These are phyloP conservation scores for Fusarium bactridioides DNA, from an alignment of 2,329 filamentous ascomycete genomes.

Conservation along the genomic window DNA sequence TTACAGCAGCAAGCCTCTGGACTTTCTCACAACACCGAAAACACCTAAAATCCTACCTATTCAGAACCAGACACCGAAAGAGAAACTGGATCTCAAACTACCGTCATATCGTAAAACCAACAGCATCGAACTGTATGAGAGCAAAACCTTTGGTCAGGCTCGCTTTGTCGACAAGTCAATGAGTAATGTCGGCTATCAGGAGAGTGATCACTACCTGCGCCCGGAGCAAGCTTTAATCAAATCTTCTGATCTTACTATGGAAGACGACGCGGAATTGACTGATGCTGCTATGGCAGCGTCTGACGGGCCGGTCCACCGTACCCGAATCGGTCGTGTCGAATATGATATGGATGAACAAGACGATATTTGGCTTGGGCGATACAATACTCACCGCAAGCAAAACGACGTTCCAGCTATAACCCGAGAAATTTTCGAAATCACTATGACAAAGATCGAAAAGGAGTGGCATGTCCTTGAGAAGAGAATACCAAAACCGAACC, in stretches of 20 bases:
- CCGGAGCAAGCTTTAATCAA: constrained; percentile 77
- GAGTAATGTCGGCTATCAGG: constrained; percentile 95
- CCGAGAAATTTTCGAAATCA: constrained; percentile 94
- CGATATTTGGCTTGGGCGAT: constrained; percentile 89
- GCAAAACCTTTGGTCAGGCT: constrained; percentile 82
- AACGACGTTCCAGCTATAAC: constrained; percentile 84
- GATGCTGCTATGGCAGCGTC: constrained; percentile 35
- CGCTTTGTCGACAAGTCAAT: constrained; percentile 96
- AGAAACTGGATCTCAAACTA: constrained; percentile 78
- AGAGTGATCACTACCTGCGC: constrained; percentile 87
- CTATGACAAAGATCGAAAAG: constrained; percentile 98
- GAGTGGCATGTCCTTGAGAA: constrained; percentile 98
- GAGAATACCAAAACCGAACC: constrained; percentile 94
- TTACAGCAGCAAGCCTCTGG: constrained; percentile 59
- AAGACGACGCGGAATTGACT: constrained; percentile 64
- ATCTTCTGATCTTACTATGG: constrained; percentile 64
- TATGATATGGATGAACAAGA: constrained; percentile 99
- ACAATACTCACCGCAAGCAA: constrained; percentile 79
- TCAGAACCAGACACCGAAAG: constrained; percentile 80
- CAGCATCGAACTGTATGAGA: constrained; percentile 82
- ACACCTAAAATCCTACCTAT: constrained; percentile 76
- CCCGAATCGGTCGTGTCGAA: constrained; percentile 80
- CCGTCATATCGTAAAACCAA: constrained; percentile 80
- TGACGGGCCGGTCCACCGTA: constrained; percentile 45
- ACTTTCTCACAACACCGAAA: constrained; percentile 57